Evolutionary conservation across 2,329 filamentous ascomycete species (phyloP).

Genomic region (Claviceps arundinis): DNA sequence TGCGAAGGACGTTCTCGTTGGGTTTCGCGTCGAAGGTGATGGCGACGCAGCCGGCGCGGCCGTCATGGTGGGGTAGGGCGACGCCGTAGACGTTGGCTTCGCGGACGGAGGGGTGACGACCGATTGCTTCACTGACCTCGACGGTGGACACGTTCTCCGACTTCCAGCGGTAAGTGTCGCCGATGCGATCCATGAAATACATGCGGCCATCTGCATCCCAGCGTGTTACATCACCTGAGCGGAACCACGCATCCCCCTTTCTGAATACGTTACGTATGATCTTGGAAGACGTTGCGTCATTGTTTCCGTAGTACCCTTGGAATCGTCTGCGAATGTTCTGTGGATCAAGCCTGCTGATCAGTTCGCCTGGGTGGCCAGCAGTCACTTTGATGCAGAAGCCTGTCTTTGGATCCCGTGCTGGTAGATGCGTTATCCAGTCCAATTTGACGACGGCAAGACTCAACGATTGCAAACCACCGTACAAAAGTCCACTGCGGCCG

Average conservation of each 20-base stretch:
- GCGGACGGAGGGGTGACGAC: slow-evolving; percentile 48
- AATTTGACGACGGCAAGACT: slow-evolving; percentile 50
- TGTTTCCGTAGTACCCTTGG: slow-evolving; percentile 72
- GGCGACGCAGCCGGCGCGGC: slow-evolving; percentile 69
- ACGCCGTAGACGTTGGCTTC: slow-evolving; percentile 87
- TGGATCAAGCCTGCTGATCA: slow-evolving; percentile 58
- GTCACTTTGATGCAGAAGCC: slow-evolving; percentile 51
- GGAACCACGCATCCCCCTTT: slow-evolving; percentile 71
- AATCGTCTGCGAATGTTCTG: slow-evolving; percentile 51
- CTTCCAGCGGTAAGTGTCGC: slow-evolving; percentile 71
- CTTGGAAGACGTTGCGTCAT: slow-evolving; percentile 57
- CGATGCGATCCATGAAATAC: slow-evolving; percentile 72
- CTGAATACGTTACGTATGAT: slow-evolving; percentile 59
- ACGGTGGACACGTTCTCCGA: slow-evolving; percentile 71
- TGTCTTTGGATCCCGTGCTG: slow-evolving; percentile 52
- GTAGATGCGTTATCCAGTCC: slow-evolving; percentile 57
- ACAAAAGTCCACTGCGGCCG: slow-evolving; percentile 55
- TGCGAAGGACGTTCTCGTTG: slow-evolving; percentile 33
- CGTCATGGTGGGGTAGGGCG: slow-evolving; percentile 65
- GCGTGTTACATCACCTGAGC: slow-evolving; percentile 71
- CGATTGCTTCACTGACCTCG: slow-evolving; percentile 67
- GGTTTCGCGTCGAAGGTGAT: slow-evolving; percentile 44
- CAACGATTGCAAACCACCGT: slow-evolving; percentile 37
- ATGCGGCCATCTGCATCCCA: slow-evolving; percentile 56
- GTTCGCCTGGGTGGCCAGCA: slow-evolving; percentile 56